Conservation (phyloP, 1,139 yeast genomes). For the Blastobotrys apis region DNA sequence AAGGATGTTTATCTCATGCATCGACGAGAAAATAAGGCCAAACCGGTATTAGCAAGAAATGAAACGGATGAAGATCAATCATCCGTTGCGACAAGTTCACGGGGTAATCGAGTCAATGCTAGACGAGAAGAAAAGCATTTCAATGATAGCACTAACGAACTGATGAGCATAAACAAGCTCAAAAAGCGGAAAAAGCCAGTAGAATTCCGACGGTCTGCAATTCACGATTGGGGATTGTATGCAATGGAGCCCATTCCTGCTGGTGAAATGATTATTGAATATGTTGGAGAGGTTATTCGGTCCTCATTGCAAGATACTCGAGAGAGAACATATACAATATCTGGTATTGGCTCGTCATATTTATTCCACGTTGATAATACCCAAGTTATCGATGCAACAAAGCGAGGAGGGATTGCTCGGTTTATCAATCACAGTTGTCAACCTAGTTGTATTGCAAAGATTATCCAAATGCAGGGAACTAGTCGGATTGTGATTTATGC, state of each 20-base stretch:
- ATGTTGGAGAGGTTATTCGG: slow-evolving; percentile 94
- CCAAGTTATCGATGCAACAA: slow-evolving; percentile 95
- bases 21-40: slow-evolving; percentile 49
- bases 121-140: slow-evolving; percentile 90
- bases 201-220: slow-evolving; percentile 91
- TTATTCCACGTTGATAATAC: slow-evolving; percentile 89
- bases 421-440: slow-evolving; percentile 96
- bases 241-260: slow-evolving; percentile 93
- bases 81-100: slow-evolving; percentile 50
- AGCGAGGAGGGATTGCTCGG: slow-evolving; percentile 88
- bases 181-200: slow-evolving; percentile 91
- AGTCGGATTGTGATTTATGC: slow-evolving; percentile 96
- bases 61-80: neutral
- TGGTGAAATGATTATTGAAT: slow-evolving; percentile 95
- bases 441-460: slow-evolving; percentile 96
- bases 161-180: slow-evolving; percentile 56
- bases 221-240: slow-evolving; percentile 96
- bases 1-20: slow-evolving; percentile 80
- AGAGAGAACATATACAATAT: slow-evolving; percentile 77
- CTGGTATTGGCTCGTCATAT: slow-evolving; percentile 95
- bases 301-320: slow-evolving; percentile 94
- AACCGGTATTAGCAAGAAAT: slow-evolving; percentile 28
- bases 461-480: slow-evolving; percentile 89
- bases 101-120: slow-evolving; percentile 84
- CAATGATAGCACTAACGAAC: slow-evolving; percentile 74